A percentile compares a stretch with the other conserved stretches of the same genome.
phyloP scores from a whole-genome alignment of 441 rosid species.

The Cnidoscolus chayamansa region DNA sequence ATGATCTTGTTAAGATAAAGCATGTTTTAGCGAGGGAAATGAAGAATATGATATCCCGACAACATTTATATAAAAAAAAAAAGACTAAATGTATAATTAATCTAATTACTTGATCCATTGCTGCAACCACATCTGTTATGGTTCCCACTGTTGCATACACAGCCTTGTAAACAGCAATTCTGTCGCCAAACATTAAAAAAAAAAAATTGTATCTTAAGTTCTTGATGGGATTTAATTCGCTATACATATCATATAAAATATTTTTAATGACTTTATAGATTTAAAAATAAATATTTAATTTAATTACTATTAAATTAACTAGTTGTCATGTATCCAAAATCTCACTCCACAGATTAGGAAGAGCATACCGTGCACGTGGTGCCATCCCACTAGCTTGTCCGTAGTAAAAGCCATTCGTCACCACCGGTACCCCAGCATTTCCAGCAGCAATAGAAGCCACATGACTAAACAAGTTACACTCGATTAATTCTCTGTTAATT shows the following conservation, averaged over 20 bases:
- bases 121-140: slow-evolving; percentile 92
- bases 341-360: too few species aligned
- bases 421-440: slow-evolving; percentile 69
- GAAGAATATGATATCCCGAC: too few species aligned
- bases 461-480: slow-evolving; percentile 46
- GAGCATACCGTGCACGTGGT: slow-evolving; percentile 67
- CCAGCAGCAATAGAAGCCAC: slow-evolving; percentile 94
- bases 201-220: too few species aligned
- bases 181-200: slow-evolving; percentile 19
- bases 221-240: too few species aligned
- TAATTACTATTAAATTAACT: too few species aligned
- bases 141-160: slow-evolving; percentile 87
- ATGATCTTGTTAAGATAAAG: too few species aligned
- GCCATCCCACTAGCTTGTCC: slow-evolving; percentile 93
- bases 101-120: slow-evolving; percentile 73
- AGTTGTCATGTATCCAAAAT: too few species aligned
- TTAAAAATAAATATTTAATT: too few species aligned
- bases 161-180: slow-evolving; percentile 91
- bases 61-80: too few species aligned
- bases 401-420: slow-evolving; percentile 66
- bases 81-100: too few species aligned
- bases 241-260: not conserved
- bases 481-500: not conserved
- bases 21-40: too few species aligned
- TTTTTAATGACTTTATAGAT: too few species aligned